Base-by-base conservation (phyloP, 805 yeast genomes). In the Teunomyces barrocoloradensis region DNA sequence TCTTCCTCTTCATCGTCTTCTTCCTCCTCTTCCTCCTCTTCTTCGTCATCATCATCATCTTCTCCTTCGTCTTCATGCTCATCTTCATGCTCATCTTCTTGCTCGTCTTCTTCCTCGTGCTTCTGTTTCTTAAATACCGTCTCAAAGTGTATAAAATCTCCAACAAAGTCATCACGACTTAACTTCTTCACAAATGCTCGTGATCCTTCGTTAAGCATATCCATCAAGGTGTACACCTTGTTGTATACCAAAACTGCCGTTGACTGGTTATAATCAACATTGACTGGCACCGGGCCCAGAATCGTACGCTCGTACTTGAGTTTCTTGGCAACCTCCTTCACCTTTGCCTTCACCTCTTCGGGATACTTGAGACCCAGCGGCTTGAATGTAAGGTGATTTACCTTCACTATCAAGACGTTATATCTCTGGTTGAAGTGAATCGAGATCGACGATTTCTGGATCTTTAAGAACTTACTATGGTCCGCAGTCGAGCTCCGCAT, bases 141-240 rank as follows among this genome's bases (percentile, higher is more conserved):
- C 32, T 56, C 59, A 41, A 61, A 63, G 47, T 64, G 58, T 17
- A 60, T 56, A 50, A 65, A 68, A 30, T 68, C 71, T 21, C 56
- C 57, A 6, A 59, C 48, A 41, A 68, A 68, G 20, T 61, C 68
- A 12, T 58, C 64, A 27, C 58, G 59, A 17, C 48, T 51, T 45
- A 63, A 51, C 27, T 43, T 23, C 40, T 30, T 48, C 28, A 65
- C 49, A 28, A 59, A 53, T 29, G 45, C 46, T 42, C 59, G 59
- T 15, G 58, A 45, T 6, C 58, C 63, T 6, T 53, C 52, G 4
- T 57, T 49, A 30, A 51, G 56, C 28, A 48, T 36, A 27, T 54
- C 54, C 47, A 49, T 43, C 6, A 52, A 46, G 15, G 48, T 38
- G 13, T 54, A 28, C 27, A 67, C 44, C 46, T 58, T 58, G 34